Evolutionary conservation across 31 red algal genomes (phyloP).

Genomic region (Asparagopsis taxiformis): DNA sequence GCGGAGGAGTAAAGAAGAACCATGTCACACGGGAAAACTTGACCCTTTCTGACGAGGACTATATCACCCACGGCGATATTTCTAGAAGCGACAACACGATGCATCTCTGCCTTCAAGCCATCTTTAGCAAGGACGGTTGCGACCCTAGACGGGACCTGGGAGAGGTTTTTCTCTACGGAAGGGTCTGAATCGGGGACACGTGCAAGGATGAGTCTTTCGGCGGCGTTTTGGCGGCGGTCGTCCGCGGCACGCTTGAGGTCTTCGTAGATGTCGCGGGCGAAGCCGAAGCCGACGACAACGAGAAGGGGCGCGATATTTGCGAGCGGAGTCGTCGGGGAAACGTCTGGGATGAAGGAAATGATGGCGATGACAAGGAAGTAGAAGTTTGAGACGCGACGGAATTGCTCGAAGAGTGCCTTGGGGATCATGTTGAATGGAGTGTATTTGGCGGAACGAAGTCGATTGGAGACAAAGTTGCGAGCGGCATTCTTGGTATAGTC

Average conservation of each 20-base stretch:
- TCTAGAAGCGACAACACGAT: slow-evolving; percentile 40
- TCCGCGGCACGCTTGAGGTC: slow-evolving; percentile 57
- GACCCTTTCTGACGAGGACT: slow-evolving; percentile 68
- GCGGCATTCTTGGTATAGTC: slow-evolving; percentile 37
- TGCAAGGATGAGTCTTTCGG: slow-evolving; percentile 25
- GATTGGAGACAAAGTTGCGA: slow-evolving; percentile 63
- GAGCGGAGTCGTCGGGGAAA: slow-evolving; percentile 64
- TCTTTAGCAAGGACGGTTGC: slow-evolving; percentile 6
- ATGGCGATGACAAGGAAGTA: slow-evolving; percentile 86
- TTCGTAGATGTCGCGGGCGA: slow-evolving; percentile 82
- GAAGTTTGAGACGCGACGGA: slow-evolving; percentile 76
- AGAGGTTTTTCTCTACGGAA: slow-evolving; percentile 8
- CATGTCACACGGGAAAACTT: slow-evolving; percentile 79
- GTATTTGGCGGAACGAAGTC: slow-evolving; percentile 89
- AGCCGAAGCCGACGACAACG: slow-evolving; percentile 80
- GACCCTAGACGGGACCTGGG: slow-evolving; percentile 16
- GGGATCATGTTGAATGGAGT: slow-evolving; percentile 84
- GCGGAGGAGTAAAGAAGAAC: slow-evolving; percentile 58
- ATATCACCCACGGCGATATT: slow-evolving; percentile 89
- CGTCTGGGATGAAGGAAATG: slow-evolving; percentile 80
- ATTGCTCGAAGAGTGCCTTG: slow-evolving; percentile 93
- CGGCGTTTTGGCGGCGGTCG: slow-evolving; percentile 69
- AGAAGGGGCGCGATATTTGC: slow-evolving; percentile 69
- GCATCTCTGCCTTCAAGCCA: slow-evolving; percentile 31
- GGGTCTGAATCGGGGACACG: neutral